phyloP scores from a whole-genome alignment of 345 rosid genomes.

The Kernera saxatilis region DNA sequence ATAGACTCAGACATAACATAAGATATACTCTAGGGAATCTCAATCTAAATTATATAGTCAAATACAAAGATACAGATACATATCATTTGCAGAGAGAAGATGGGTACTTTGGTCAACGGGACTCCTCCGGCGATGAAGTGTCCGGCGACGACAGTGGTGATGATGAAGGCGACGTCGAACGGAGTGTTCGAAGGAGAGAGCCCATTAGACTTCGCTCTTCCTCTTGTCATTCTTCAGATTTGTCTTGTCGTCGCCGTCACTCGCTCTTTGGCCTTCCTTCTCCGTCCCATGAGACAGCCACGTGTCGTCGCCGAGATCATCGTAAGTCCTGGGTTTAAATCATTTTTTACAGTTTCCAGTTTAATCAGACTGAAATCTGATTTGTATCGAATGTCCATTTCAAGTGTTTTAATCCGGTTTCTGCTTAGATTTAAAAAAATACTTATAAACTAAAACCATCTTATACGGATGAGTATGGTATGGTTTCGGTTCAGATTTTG shows the following conservation, averaged over 20 bases:
- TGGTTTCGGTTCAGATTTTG: too few species aligned
- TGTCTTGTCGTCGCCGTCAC: slow-evolving; percentile 60
- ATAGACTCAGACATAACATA: not conserved
- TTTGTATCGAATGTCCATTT: too few species aligned
- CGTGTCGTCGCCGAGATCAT: slow-evolving; percentile 84
- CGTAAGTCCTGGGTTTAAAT: slow-evolving; percentile 34
- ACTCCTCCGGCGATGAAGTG: not conserved
- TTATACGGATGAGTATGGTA: too few species aligned
- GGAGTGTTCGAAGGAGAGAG: slow-evolving; percentile 66
- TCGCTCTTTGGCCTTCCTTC: slow-evolving; percentile 52
- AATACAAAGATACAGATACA: not conserved
- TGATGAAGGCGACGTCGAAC: slow-evolving; percentile 70
- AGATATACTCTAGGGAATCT: not conserved
- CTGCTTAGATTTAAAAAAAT: too few species aligned
- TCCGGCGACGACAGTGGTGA: not conserved
- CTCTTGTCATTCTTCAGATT: slow-evolving; percentile 70
- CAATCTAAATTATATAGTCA: not conserved
- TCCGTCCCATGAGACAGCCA: slow-evolving; percentile 70
- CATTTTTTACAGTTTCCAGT: not conserved
- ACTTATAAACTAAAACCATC: too few species aligned
- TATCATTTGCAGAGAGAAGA: not conserved
- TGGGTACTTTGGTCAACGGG: not conserved
- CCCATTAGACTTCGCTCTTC: slow-evolving; percentile 64
- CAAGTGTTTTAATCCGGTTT: too few species aligned
- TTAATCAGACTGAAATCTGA: too few species aligned